Conservation (phyloP, 2,329 filamentous ascomycete genomes). For the Fusarium dlaminii region DNA sequence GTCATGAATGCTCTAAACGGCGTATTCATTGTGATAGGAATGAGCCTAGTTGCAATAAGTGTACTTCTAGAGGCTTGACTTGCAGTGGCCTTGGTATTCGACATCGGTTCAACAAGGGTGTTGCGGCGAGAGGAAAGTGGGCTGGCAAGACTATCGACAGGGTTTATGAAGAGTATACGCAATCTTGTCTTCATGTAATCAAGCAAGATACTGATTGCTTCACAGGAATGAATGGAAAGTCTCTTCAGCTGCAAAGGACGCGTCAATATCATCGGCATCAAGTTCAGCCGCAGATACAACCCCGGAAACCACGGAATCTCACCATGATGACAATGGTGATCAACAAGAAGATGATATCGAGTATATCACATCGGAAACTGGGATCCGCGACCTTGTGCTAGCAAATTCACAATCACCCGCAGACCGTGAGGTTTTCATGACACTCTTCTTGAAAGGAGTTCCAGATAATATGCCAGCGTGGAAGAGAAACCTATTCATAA, state of each 20-base stretch:
- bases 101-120: conserved; percentile 41
- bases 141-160: conserved; percentile 39
- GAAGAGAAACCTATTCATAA: conserved; percentile 24
- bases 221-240: conserved; percentile 20
- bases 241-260: neutral
- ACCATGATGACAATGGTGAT: neutral
- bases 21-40: conserved; percentile 39
- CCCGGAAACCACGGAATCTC: accelerated
- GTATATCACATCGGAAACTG: neutral
- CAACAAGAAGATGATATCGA: neutral
- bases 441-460: conserved; percentile 13
- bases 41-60: conserved; percentile 36
- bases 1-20: conserved; percentile 39
- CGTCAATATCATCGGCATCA: neutral
- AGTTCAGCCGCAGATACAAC: neutral
- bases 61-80: conserved; percentile 30
- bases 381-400: neutral
- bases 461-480: conserved; percentile 18
- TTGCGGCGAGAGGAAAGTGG: conserved; percentile 41
- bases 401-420: accelerated
- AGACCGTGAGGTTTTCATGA: neutral
- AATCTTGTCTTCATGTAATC: accelerated
- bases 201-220: accelerated
- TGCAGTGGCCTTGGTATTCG: conserved; percentile 40
- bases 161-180: conserved; percentile 30